Base-by-base conservation (phyloP, 345 rosid species). In the Pugionium cornutum region DNA sequence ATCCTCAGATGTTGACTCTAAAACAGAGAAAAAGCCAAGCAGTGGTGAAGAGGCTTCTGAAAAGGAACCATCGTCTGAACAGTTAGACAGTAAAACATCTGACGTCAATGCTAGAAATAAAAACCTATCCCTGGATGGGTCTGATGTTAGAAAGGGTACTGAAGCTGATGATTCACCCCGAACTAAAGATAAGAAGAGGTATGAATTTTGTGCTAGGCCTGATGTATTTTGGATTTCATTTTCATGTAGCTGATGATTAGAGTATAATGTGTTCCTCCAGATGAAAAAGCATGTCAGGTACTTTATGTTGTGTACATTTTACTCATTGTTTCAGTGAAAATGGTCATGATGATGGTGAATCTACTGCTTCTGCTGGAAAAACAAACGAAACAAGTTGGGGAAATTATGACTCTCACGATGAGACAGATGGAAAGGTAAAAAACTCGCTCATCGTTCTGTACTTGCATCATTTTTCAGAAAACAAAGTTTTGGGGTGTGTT, bases 391-490 rank as follows among this genome's bases (percentile, higher is more conserved):
- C 86, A 59, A 32, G 34, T 32, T 32, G 4, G 58, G 73, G 29
- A 45, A 25, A 66, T 46, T 83, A 84, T 47, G 97, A 90, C 35
- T 57, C 74, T 30, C 78, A 82, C 40, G 83, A 83, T 64, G 89
- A 86, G 75, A 46, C 83, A 58, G 92, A 89, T 41, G 77, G 77
- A 64, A 81, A 80, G 92, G 90, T 89, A 75, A 58, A 18, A 18
- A 47, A 25, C 47, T 9, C 47, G 27, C 49, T 47, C 49, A 44
- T n/a, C 2, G n/a, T 45, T 37, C 47, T 35, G 39, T 27, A 42
- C 18, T 18, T 7, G 9, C 31, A 55, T 50, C n/a, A 56, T 64
- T 55, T 33, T 55, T 35, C 25, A 37, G 25, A 63, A 52, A n/a
- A 58, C 2, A 2, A 29, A 29, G 18, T 45, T 53, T 36, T 32